Conservation (phyloP, 441 rosid genomes). For the Monsonia emarginata region DNA sequence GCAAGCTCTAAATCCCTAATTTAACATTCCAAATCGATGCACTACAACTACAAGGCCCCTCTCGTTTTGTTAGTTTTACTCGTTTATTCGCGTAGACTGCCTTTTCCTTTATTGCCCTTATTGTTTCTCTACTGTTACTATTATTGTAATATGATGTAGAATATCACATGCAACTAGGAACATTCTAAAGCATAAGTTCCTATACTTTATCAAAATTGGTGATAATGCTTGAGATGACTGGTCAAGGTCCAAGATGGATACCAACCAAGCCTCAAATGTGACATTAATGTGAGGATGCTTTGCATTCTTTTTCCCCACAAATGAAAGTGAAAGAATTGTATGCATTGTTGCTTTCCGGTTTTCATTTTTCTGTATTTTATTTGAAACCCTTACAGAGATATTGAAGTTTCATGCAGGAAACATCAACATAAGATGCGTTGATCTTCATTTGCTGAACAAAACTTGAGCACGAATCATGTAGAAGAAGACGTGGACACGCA, state of each 20-base stretch:
- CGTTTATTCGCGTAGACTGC: conserved; percentile 23
- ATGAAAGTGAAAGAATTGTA: conserved; percentile 17
- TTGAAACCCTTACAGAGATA: background rate
- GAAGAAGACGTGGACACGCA: background rate
- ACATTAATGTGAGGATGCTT: conserved; percentile 23
- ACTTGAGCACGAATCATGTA: background rate
- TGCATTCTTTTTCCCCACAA: conserved; percentile 21
- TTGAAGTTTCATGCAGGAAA: background rate
- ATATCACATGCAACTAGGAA: conserved; percentile 47
- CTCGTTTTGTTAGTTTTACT: conserved; percentile 11
- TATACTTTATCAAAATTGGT: conserved; percentile 25
- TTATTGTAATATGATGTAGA: conserved; percentile 15
- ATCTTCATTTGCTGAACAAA: background rate
- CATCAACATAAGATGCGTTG: background rate
- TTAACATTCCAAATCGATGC: conserved; percentile 33
- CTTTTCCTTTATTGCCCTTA: conserved; percentile 33
- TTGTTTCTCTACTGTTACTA: conserved; percentile 24
- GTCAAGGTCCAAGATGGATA: conserved; percentile 23
- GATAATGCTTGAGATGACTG: conserved; percentile 19
- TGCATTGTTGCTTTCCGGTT: conserved; percentile 12
- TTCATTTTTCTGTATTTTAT: background rate
- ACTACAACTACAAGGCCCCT: conserved; percentile 16
- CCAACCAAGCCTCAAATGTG: conserved; percentile 19
- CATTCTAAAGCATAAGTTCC: conserved; percentile 47
- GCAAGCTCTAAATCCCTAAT: conserved; percentile 28